phyloP scores from a whole-genome alignment of 2,329 filamentous ascomycete genomes.

The Leptographium wingfieldii region DNA sequence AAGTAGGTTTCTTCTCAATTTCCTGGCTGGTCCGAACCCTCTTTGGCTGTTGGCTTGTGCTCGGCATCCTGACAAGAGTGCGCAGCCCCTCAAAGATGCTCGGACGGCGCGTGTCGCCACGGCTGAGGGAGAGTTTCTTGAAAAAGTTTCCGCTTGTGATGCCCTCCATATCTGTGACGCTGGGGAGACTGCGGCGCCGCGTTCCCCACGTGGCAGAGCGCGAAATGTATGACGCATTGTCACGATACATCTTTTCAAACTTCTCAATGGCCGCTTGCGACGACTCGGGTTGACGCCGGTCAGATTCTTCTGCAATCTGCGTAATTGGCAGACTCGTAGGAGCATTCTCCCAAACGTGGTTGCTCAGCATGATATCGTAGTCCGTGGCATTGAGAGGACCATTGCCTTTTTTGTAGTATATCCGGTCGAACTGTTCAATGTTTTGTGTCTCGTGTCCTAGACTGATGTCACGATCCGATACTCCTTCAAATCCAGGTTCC shows the following conservation, averaged over 20 bases:
- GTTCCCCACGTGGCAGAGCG: constrained; percentile 60
- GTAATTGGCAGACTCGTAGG: constrained; percentile 34
- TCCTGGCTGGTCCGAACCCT: constrained; percentile 28
- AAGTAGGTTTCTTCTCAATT: constrained; percentile 20
- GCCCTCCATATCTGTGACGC: constrained; percentile 44
- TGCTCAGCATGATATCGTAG: constrained; percentile 34
- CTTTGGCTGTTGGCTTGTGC: constrained; percentile 30
- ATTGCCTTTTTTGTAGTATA: constrained; percentile 30
- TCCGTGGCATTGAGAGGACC: constrained; percentile 33
- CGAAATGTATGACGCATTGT: constrained; percentile 47
- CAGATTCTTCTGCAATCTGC: constrained; percentile 12
- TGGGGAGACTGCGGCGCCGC: constrained; percentile 50
- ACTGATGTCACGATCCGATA: constrained; percentile 28
- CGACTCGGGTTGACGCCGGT: constrained; percentile 31
- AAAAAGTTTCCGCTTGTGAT: constrained; percentile 48
- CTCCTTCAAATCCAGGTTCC: constrained; percentile 20
- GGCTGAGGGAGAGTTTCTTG: constrained; percentile 46
- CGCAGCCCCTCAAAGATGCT: constrained; percentile 42
- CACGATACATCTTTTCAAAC: constrained; percentile 38
- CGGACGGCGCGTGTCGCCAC: constrained; percentile 33
- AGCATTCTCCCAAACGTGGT: constrained; percentile 35
- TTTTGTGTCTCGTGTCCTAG: constrained; percentile 38
- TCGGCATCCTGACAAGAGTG: constrained; percentile 37
- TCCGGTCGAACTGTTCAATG: constrained; percentile 32
- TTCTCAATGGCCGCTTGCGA: constrained; percentile 41